A percentile compares a stretch with the other conserved stretches of the same genome.
Evolutionary conservation across 306 rosid genomes (phyloP).

Genomic region (Astragalus glycyphyllos): DNA sequence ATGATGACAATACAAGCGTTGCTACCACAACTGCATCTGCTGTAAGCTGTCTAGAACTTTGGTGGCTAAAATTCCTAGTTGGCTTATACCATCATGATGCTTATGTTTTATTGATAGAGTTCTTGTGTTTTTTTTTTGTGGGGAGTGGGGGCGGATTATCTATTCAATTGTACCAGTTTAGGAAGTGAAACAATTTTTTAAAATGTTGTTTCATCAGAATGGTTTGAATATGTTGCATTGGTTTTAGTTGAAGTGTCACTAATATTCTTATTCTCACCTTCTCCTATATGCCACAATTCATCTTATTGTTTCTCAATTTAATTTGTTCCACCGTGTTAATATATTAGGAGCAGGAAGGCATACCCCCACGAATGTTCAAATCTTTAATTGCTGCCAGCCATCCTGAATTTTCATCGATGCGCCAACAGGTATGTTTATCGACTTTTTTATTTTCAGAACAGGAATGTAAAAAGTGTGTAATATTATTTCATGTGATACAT

Average conservation of each 20-base stretch:
- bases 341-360: slow-evolving; percentile 80
- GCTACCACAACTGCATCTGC: slow-evolving; percentile 55
- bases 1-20: slow-evolving; percentile 54
- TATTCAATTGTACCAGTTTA: slow-evolving; percentile 12
- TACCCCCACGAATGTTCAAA: slow-evolving; percentile 93
- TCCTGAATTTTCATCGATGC: slow-evolving; percentile 93
- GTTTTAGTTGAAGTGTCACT: slow-evolving; percentile 32
- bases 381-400: slow-evolving; percentile 92
- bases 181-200: slow-evolving; percentile 1
- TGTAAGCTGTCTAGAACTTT: slow-evolving; percentile 60
- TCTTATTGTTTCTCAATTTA: slow-evolving; percentile 11
- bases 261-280: slow-evolving; percentile 23
- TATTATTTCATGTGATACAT: slow-evolving; percentile 18
- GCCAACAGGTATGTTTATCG: slow-evolving; percentile 80
- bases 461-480: slow-evolving; percentile 3
- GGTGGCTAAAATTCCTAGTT: slow-evolving; percentile 14
- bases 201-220: slow-evolving; percentile 12
- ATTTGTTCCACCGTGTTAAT: slow-evolving; percentile 23
- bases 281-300: slow-evolving; percentile 7
- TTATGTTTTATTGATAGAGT: slow-evolving; percentile 18
- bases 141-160: not conserved
- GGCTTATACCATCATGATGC: not conserved
- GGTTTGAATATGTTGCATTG: slow-evolving; percentile 28
- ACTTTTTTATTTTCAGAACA: slow-evolving; percentile 14
- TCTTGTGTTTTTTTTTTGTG: not conserved